A percentile compares a stretch with the other conserved stretches of the same genome.
phyloP scores from a whole-genome alignment of 257 asterid species.

The Solanum pinnatisectum region DNA sequence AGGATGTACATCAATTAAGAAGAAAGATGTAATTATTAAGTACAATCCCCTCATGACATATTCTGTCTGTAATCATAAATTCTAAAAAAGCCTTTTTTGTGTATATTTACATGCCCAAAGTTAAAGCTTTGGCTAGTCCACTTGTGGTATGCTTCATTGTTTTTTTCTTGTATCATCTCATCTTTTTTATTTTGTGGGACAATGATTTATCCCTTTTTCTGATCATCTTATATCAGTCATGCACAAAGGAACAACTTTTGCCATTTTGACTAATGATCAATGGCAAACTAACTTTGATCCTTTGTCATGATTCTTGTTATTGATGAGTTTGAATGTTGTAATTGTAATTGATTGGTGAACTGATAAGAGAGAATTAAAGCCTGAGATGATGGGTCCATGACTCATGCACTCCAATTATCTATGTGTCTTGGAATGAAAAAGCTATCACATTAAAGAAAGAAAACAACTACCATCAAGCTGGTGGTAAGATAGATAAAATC shows the following conservation, averaged over 20 bases:
- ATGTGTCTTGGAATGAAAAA: not conserved
- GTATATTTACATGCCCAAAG: conserved; percentile 12
- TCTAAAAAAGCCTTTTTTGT: conserved; percentile 1
- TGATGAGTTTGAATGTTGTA: not conserved
- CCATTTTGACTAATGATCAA: not conserved
- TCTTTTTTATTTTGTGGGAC: conserved; percentile 1
- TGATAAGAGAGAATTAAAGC: not conserved
- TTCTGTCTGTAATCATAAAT: conserved; percentile 15
- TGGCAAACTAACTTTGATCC: not conserved
- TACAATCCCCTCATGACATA: not conserved
- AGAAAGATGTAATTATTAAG: not conserved
- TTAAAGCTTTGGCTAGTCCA: conserved; percentile 17
- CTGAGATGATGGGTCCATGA: not conserved
- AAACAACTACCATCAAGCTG: not conserved
- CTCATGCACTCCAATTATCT: not conserved
- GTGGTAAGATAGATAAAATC: not conserved
- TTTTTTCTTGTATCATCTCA: conserved; percentile 4
- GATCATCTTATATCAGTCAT: not conserved
- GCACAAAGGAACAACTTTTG: not conserved
- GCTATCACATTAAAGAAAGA: not conserved
- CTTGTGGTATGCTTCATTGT: not conserved
- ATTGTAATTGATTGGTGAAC: not conserved
- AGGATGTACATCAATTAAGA: not conserved
- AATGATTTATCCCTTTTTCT: conserved; percentile 3
- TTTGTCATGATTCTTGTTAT: not conserved